A percentile compares a stretch with the other conserved stretches of the same genome.
Conservation (phyloP, 192 early-diverging fungal species). For the Dissophora globulifera region DNA sequence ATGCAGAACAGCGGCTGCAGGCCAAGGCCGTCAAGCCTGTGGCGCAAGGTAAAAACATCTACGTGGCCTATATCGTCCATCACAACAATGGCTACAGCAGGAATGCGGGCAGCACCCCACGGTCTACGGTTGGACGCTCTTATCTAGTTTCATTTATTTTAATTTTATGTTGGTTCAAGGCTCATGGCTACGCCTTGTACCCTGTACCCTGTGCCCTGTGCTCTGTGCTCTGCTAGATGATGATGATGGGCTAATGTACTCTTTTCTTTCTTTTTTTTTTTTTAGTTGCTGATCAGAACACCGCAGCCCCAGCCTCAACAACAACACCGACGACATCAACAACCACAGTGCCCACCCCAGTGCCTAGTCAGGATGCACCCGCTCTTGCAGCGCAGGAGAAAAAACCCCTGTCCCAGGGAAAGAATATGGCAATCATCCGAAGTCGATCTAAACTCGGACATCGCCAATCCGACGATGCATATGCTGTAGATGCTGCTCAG, state of each 20-base stretch:
- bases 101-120: too few species aligned
- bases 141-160: too few species aligned
- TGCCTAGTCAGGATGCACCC: not conserved
- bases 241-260: not conserved
- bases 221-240: too few species aligned
- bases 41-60: too few species aligned
- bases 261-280: not conserved
- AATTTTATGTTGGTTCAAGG: too few species aligned
- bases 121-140: too few species aligned
- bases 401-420: constrained; percentile 15
- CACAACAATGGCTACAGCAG: too few species aligned
- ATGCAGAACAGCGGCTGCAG: not conserved
- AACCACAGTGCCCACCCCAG: not conserved
- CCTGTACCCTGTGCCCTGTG: too few species aligned
- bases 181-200: too few species aligned
- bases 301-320: not conserved
- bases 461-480: too few species aligned
- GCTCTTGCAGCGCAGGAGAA: constrained; percentile 20
- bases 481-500: not conserved
- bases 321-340: not conserved
- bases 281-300: not conserved
- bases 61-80: too few species aligned
- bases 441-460: constrained; percentile 25
- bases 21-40: too few species aligned
- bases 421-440: constrained; percentile 13